Conservation (phyloP, 1,139 yeast genomes). For the Pichia sp. region DNA sequence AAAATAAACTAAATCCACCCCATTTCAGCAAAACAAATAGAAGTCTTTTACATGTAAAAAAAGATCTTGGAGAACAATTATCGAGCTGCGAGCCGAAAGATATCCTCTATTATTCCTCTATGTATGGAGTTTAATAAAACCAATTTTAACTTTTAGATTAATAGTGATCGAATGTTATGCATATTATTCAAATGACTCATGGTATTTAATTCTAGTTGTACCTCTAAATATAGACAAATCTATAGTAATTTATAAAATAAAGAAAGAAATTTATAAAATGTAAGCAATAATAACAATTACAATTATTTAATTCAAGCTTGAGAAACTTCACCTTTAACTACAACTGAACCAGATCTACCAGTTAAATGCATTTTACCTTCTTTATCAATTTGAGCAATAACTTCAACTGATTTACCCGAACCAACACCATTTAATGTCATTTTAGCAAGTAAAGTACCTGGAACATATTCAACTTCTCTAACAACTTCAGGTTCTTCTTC, state of each 20-base stretch:
- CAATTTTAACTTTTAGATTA: no score
- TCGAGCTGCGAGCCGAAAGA: no score
- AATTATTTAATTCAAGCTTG: conserved; percentile 15
- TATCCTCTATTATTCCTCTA: no score
- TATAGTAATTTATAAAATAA: not conserved
- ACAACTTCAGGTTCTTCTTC: conserved; percentile 48
- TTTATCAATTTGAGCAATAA: conserved; percentile 74
- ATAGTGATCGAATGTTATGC: no score
- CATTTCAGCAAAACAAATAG: no score
- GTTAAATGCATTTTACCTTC: conserved; percentile 78
- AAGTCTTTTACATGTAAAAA: no score
- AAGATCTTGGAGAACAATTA: no score
- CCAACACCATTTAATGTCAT: conserved; percentile 68
- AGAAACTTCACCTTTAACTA: conserved; percentile 44
- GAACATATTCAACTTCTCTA: conserved; percentile 58
- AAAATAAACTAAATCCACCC: no score
- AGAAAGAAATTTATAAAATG: not conserved
- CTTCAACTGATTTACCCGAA: conserved; percentile 66
- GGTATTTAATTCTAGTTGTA: no score
- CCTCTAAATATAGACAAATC: not conserved
- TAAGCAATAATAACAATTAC: not conserved
- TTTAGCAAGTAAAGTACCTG: conserved; percentile 74
- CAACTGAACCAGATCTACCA: conserved; percentile 66
- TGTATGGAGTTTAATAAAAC: no score
- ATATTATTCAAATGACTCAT: no score